Base-by-base conservation (phyloP, 768 basidiomycete genomes). In the Hypholoma sublateritium region DNA sequence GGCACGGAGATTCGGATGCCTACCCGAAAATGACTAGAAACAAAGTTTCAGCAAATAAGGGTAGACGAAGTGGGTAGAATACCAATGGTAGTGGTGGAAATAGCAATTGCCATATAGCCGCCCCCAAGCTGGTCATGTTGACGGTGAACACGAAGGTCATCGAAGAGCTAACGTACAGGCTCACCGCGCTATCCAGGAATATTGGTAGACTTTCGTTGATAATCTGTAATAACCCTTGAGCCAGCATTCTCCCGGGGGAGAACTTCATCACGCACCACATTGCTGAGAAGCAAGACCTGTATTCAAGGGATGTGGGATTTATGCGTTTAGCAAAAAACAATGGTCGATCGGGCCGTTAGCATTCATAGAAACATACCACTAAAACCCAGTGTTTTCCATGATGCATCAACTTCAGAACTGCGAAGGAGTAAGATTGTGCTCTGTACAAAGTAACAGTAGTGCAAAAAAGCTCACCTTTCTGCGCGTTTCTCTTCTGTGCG, bases 311-410 rank as follows among this genome's bases (percentile, higher is more conserved):
- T 17, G 3, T 7, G 2, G 28, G 9, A 32, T 32, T 32, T 5
- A 32, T 32, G 28, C 9, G 28, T 32, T 32, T 6, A 32, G 28
- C 36, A 41, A 32, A 34, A 41, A 34, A 42, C 13, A 19, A 19
- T 25, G 28, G 12, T 16, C n/a, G n/a, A n/a, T n/a, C 28, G 39
- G 2, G 54, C 39, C 35, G 39, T 46, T 7, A 17, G 14, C 56
- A 42, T n/a, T 19, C 16, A 16, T 11, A 7, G 5, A 21, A 5
- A 70, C 76, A 54, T 66, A 93, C 95, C 44, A 97, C 95, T 8
- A 98, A 81, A 14, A 98, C 93, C 96, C 96, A 95, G 71, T 95
- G 93, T 11, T 91, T 82, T 0, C 91, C 89, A 60, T 77, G 80
- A 39, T 77, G 70, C 78, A 87, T 78, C 14, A 87, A 69, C 16